A percentile compares a stretch with the other conserved stretches of the same genome.
These are phyloP conservation scores for Chrysanthemum lavandulifolium DNA, from an alignment of 129 eudicot species.

Conservation along the genomic window DNA sequence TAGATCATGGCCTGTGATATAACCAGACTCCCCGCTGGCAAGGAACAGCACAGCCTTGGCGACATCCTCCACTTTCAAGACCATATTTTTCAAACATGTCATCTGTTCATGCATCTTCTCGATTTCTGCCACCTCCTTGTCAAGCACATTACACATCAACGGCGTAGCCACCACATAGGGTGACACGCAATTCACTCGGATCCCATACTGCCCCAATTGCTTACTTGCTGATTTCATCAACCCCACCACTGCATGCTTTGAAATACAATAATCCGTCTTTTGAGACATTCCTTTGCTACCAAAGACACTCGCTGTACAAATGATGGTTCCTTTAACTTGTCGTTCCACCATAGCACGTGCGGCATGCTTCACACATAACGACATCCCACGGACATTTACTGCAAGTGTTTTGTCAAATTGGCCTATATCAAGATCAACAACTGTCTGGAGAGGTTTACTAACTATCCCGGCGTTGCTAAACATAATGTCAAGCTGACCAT, in stretches of 20 bases:
- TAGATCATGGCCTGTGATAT: slow-evolving; percentile 27
- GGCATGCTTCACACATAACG: slow-evolving; percentile 32
- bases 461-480: slow-evolving; percentile 38
- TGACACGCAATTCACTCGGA: slow-evolving; percentile 19
- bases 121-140: slow-evolving; percentile 14
- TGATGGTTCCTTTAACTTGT: slow-evolving; percentile 24
- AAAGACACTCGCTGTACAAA: slow-evolving; percentile 33
- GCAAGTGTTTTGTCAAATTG: slow-evolving; percentile 7
- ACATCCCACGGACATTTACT: slow-evolving; percentile 28
- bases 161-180: slow-evolving; percentile 30
- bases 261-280: slow-evolving; percentile 32
- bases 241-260: slow-evolving; percentile 38
- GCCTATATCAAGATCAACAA: neutral
- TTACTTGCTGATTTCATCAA: slow-evolving; percentile 33
- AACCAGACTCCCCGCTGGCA: slow-evolving; percentile 27
- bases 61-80: slow-evolving; percentile 25
- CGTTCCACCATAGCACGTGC: slow-evolving; percentile 30
- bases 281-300: neutral
- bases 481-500: slow-evolving; percentile 39
- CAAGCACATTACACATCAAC: neutral
- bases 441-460: too few species aligned
- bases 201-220: slow-evolving; percentile 19
- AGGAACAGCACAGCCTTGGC: slow-evolving; percentile 36
- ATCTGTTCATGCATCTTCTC: slow-evolving; percentile 15
- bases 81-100: slow-evolving; percentile 23